Base-by-base conservation (phyloP, 305 asterid genomes). In the Fraxinus angustifolia region DNA sequence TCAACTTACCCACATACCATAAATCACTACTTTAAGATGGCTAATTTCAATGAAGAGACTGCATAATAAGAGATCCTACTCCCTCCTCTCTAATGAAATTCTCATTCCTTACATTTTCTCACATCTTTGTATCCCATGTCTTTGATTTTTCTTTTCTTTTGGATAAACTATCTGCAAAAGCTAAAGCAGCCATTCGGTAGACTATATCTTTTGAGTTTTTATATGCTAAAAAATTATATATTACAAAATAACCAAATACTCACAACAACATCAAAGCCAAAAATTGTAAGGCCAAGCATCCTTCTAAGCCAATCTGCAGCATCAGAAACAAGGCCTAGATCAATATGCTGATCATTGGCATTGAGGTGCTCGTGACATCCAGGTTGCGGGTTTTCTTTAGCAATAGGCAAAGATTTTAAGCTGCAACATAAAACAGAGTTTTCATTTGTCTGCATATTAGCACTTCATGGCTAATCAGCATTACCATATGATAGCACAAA, bases 231-330 rank as follows among this genome's bases (percentile, higher is more conserved):
- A 67, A 26, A 10, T 2, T 67, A 67, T 8, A 11, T 1, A 80
- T 34, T 58, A 73, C 11, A 38, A 75, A 76, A 42, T 38, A 33
- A 14, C 34, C 17, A 75, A 78, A 73, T 77, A 91, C 98, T 90
- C 88, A 96, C 99, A 81, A 94, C 97, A 53, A 94, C 97, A 83
- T 96, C 99, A 83, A 96, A 96, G 80, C 99, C 99, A 58, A 96
- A 91, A 81, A 96, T 86, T 67, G 99, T 96, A 82, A 96, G 98
- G 84, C 91, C 88, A 48, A 96, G 97, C 50, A 73, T 83, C 84
- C 83, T 85, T 88, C 97, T 87, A 73, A 96, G 96, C 93, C 93
- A 93, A 80, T 89, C 84, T 76, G 98, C 96, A 35, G 99, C 98
- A 84, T 75, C 83, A 12, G 87, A 91, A 68, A 96, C 97, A 70